Base-by-base conservation (phyloP, 2,329 filamentous ascomycete genomes). In the Arachnomyces sp. region DNA sequence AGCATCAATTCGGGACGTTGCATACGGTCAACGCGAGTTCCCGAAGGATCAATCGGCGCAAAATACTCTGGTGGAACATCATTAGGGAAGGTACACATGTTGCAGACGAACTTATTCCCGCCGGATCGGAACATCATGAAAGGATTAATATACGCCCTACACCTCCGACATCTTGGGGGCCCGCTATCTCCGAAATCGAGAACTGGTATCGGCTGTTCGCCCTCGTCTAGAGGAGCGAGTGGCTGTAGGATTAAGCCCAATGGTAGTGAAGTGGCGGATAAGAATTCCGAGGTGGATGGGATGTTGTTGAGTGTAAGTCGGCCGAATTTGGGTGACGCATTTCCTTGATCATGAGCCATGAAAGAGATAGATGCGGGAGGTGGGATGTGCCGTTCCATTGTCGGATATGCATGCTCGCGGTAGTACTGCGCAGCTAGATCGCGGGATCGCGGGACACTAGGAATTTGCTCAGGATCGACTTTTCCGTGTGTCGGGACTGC, bases 121-220 rank as follows among this genome's bases (percentile, higher is more conserved):
- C 90, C 90, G 12, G 84, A 83, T 44, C 84, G 78, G 73, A 98
- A 98, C 58, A 89, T 85, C 92, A 98, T 96, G 61, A 98, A 98
- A 2, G 92, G 92, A 58, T 98, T 98, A 67, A 98, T 93, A 66
- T 98, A 98, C 11, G 90, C 84, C 58, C 92, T 78, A 69, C 92
- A 98, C 66, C 92, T 77, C 54, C 86, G 80, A 65, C 92, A 98
- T 61, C 92, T 78, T 15, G 92, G 92, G 31, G 92, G 92, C 0
- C 92, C 92, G 30, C 70, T 68, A 31, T 95, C 88, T 36, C 92
- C 92, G 72, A 96, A 98, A 65, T 98, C 92, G 16, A 98, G 74
- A 3, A 98, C 84, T 1, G 92, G 92, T 40, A 98, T 82, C 1
- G 87, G 78, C 36, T 83, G 74, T 65, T 98, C 92, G 38, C 92